Evolutionary conservation across 2,329 filamentous ascomycete genomes (phyloP).

Genomic region (Fusarium sp.): DNA sequence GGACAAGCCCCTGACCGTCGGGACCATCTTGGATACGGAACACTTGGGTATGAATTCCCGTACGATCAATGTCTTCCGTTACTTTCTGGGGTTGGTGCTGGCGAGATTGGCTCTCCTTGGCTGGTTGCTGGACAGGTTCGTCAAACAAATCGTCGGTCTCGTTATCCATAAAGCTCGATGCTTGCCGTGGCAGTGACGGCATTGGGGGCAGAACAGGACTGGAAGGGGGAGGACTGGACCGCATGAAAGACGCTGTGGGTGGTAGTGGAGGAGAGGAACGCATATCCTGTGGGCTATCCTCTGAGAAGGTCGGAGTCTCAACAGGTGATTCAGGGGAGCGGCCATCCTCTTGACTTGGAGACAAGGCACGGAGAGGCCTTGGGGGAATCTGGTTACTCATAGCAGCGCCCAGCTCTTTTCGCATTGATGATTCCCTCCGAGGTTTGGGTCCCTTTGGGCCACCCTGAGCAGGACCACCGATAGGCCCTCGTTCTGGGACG

Average conservation of each 20-base stretch:
- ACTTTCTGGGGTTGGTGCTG: constrained; percentile 29
- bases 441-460: constrained; percentile 52
- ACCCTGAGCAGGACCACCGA: constrained; percentile 45
- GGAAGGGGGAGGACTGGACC: constrained; percentile 75
- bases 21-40: constrained; percentile 54
- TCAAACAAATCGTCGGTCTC: constrained; percentile 76
- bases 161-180: constrained; percentile 90
- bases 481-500: constrained; percentile 64
- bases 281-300: constrained; percentile 81
- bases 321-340: constrained; percentile 66
- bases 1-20: constrained; percentile 51
- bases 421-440: constrained; percentile 70
- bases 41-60: constrained; percentile 56
- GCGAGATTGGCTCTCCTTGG: constrained; percentile 50
- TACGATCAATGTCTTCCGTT: constrained; percentile 51
- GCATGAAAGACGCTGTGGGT: constrained; percentile 65
- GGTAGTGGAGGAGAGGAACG: constrained; percentile 91
- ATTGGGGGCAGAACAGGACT: constrained; percentile 80
- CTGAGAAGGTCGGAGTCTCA: constrained; percentile 65
- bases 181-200: constrained; percentile 70
- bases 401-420: constrained; percentile 60
- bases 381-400: constrained; percentile 59
- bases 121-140: constrained; percentile 63
- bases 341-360: constrained; percentile 60
- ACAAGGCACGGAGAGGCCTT: constrained; percentile 54